Base-by-base conservation (phyloP, 441 rosid species). In the Flueggea neowawraea region DNA sequence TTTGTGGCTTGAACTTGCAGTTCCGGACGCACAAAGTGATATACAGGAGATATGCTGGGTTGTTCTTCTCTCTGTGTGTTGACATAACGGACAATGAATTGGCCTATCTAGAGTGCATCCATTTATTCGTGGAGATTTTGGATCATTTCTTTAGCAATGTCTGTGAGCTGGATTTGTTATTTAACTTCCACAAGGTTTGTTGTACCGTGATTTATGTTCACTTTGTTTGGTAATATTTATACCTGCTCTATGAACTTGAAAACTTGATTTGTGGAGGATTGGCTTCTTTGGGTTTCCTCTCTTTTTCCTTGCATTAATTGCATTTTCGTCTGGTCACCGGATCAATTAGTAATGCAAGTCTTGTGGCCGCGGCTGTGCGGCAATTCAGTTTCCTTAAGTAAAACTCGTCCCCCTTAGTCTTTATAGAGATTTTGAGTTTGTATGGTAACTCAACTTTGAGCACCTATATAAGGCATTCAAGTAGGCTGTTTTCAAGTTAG, bases 81-180 rank as follows among this genome's bases (percentile, higher is more conserved):
- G 99, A 94, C 65, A 91, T 94, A 64, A 94, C 96, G 0, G 99
- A 95, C 67, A 95, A 91, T 60, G 99, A 95, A 65, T 75, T 95
- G 84, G 99, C 97, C 55, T 91, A 91, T 78, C 69, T 95, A 68
- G 99, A 95, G 76, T 76, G 92, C 73, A 95, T 95, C 70, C 99
- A 95, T 72, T 78, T 95, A 68, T 95, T 95, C 72, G 97, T 95
- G 62, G 99, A 95, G 84, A 88, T 95, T 41, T 73, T 95, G 80
- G 99, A 95, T 69, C 99, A 91, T 83, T 95, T 91, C 87, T 95
- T 95, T 85, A 95, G 99, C 89, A 95, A 91, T 67, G 99, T 95
- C 39, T 95, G 99, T 61, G 99, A 94, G 80, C 92, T 94, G 17
- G 99, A 94, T 80, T 81, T 94, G 82, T 97, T 94, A 5, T 94